Conservation (phyloP, 352 stramenopile species). For the Globisporangium solare region DNA sequence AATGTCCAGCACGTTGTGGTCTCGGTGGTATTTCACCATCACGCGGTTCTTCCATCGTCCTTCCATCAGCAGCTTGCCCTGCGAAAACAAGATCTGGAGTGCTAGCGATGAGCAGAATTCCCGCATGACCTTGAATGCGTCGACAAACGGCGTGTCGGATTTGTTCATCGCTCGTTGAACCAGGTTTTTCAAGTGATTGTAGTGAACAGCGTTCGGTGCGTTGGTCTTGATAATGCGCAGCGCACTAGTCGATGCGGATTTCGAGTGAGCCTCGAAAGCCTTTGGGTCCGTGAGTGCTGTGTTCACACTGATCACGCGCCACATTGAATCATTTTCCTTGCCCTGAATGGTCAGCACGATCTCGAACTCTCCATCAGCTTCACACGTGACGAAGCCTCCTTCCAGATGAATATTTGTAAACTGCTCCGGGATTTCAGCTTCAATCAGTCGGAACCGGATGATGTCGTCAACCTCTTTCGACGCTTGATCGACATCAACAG, state of each 20-base stretch:
- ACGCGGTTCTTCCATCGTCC: constrained; percentile 77
- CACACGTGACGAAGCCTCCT: constrained; percentile 71
- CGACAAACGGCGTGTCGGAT: constrained; percentile 69
- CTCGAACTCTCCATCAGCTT: constrained; percentile 76
- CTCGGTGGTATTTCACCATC: constrained; percentile 72
- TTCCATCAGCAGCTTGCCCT: constrained; percentile 75
- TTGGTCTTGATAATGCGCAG: constrained; percentile 78
- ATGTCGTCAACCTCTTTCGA: constrained; percentile 69
- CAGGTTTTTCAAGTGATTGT: constrained; percentile 81
- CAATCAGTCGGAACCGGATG: constrained; percentile 79
- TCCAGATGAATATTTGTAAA: constrained; percentile 78
- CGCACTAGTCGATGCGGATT: constrained; percentile 52
- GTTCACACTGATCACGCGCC: constrained; percentile 79
- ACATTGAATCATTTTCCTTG: constrained; percentile 68
- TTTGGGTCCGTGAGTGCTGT: constrained; percentile 59
- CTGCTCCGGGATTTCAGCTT: constrained; percentile 71
- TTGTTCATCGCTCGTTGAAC: constrained; percentile 86
- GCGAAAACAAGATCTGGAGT: constrained; percentile 68
- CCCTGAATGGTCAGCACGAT: constrained; percentile 81
- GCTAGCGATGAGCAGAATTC: constrained; percentile 80
- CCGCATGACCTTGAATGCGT: constrained; percentile 77
- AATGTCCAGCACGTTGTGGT: constrained; percentile 74
- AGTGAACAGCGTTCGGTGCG: constrained; percentile 62
- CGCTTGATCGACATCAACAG: constrained; percentile 50
- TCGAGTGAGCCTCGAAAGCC: constrained; percentile 50